Base-by-base conservation (phyloP, 169 alveolate species). In the Plasmodium vivax region DNA sequence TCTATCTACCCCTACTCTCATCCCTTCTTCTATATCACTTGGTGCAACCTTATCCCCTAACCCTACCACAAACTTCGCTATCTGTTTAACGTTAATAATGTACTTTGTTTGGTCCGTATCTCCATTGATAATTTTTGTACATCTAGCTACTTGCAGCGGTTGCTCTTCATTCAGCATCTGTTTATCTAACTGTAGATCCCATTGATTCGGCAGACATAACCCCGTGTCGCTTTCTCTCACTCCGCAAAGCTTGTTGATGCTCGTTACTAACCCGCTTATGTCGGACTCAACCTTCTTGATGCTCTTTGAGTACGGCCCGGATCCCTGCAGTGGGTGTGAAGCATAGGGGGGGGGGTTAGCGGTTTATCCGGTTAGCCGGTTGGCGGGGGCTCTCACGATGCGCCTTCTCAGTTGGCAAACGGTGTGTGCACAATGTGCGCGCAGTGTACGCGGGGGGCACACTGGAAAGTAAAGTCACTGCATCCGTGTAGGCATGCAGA, bases 211-310 rank as follows among this genome's bases (percentile, higher is more conserved):
- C 0, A 99, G 99, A 58, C 99, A 98, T 30, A 99, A 97, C 0
- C 99, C 99, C 34, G 99, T 99, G 95, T 99, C 99, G 92, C 99
- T 97, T 95, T 99, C 99, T 94, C 99, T 97, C n/a, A 99, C 98
- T 47, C 97, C 97, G 72, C 97, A 96, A n/a, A 96, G 91, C 74
- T 96, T 96, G 71, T 96, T 96, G n/a, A 96, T 96, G 58, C 95
- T 92, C 34, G 94, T 79, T 27, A 95, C 85, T 47, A 95, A 83
- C 7, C 94, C 96, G 58, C 95, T 96, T 54, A 96, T 96, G 73
- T 95, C 97, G n/a, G 82, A 82, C 51, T 96, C 98, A n/a, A 95
- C 97, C 62, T 95, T 85, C 68, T 88, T 95, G 75, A 96, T 94
- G 47, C 95, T 85, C 82, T 92, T 96, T 5, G 96, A 93, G 43